Percentiles rank a stretch among this genome's conserved stretches.
phyloP scores from a whole-genome alignment of 164 flowering plant genomes.

The Stephania cephalantha region DNA sequence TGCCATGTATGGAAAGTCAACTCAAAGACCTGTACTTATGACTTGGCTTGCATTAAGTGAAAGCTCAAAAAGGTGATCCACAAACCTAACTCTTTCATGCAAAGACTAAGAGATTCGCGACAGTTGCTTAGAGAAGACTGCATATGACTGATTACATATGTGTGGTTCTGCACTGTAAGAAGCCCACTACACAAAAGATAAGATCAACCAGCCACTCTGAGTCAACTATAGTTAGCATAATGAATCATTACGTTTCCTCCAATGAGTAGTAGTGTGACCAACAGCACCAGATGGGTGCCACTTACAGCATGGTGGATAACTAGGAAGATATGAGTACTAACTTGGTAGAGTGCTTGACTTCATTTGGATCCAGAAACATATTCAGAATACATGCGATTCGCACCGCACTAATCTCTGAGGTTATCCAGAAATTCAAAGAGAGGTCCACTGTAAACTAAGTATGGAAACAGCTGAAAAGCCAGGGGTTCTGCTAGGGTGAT shows the following conservation, averaged over 20 bases:
- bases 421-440: not conserved
- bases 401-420: not conserved
- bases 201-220: not conserved
- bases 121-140: not conserved
- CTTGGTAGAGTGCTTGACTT: not conserved
- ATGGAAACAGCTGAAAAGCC: not conserved
- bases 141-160: not conserved
- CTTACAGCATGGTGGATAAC: not conserved
- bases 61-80: not conserved
- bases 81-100: not conserved
- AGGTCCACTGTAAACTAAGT: not conserved
- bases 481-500: not conserved
- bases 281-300: not conserved
- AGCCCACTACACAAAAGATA: not conserved
- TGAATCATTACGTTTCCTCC: not conserved
- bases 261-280: not conserved
- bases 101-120: not conserved
- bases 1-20: not conserved
- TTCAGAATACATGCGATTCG: not conserved
- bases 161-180: not conserved
- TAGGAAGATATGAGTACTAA: not conserved
- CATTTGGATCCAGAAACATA: not conserved
- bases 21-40: not conserved
- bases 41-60: not conserved
- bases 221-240: not conserved